A percentile compares a stretch with the other conserved stretches of the same genome.
These are phyloP conservation scores for Leccinum ochraceum DNA, from an alignment of 768 basidiomycete species.

Conservation along the genomic window DNA sequence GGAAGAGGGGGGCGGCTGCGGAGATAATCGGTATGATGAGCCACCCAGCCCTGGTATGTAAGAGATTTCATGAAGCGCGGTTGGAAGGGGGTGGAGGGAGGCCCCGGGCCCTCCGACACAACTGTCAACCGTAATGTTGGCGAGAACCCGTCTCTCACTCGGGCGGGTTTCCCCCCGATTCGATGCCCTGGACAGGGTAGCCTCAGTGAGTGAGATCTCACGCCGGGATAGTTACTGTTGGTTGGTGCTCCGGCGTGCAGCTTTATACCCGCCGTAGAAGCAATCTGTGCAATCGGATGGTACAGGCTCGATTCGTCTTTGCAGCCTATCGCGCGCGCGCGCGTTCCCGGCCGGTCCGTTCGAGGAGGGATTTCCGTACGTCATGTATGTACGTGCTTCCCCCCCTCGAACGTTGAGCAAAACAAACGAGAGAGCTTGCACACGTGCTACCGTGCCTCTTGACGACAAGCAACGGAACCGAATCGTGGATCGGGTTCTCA, in stretches of 20 bases:
- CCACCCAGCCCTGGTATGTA: constrained; percentile 3
- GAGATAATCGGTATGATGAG: constrained; percentile 8
- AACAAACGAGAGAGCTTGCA: not conserved
- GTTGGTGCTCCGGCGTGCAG: not conserved
- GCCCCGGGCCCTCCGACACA: not conserved
- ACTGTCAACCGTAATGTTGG: not conserved
- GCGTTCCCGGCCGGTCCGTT: not conserved
- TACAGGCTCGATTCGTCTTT: not conserved
- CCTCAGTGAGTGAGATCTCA: constrained; percentile 4
- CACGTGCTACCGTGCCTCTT: not conserved
- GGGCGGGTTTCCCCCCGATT: not conserved
- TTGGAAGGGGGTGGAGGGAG: not conserved
- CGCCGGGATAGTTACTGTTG: not conserved
- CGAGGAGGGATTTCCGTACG: not conserved
- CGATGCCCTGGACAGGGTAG: not conserved
- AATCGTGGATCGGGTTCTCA: not conserved
- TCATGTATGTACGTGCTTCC: not conserved
- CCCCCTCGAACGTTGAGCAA: not conserved
- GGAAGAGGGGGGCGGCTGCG: not conserved
- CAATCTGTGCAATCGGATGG: not conserved
- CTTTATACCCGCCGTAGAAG: constrained; percentile 6
- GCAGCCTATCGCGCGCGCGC: not conserved
- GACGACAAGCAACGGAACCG: not conserved
- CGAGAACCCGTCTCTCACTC: not conserved
- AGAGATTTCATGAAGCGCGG: constrained; percentile 1